Evolutionary conservation across 2,329 filamentous ascomycete species (phyloP), one percentile per base, ranked within the genome.

Genomic region (Penicillium verrucosum): DNA sequence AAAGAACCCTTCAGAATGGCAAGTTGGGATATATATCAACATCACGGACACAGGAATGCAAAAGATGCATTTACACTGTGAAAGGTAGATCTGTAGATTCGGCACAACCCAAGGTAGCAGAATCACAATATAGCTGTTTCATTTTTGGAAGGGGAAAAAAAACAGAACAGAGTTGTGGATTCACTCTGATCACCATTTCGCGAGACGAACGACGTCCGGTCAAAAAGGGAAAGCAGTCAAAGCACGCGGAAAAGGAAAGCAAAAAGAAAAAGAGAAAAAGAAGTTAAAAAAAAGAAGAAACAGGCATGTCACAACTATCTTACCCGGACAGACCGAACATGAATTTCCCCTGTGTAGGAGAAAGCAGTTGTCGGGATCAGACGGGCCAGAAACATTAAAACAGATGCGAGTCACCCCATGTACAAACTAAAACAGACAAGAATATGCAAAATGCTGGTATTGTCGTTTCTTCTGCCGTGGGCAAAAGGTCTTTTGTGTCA

Each of bases 401-500:
- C 61, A 53, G 58, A 71, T 69, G 67, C 68, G 65, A 65, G 60
- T 64, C 61, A 61, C 63, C 68, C 68, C 65, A 68, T 71, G 63
- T 71, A 71, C 66, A 71, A 68, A 64, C 59, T 60, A 63, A 61
- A 69, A 69, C 65, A 67, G 64, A 65, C 56, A 65, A 63, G 47
- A 63, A 66, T 65, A 73, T 72, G 70, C 69, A 72, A 72, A 68
- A 56, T 73, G 70, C 71, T 68, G 63, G 66, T 67, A 65, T 70
- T 65, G 70, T 72, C 70, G 70, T 72, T 60, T 69, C 67, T 70
- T 68, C 68, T 68, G 64, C 64, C 63, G 56, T 60, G 47, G 56
- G 58, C 59, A 68, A 54, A 66, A 65, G 62, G 68, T 65, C 68
- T 70, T 70, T 67, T 58, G 60, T 59, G 67, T 72, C 68, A 69